phyloP scores from a whole-genome alignment of 169 alveolate genomes.

The Plasmodium coatneyi region DNA sequence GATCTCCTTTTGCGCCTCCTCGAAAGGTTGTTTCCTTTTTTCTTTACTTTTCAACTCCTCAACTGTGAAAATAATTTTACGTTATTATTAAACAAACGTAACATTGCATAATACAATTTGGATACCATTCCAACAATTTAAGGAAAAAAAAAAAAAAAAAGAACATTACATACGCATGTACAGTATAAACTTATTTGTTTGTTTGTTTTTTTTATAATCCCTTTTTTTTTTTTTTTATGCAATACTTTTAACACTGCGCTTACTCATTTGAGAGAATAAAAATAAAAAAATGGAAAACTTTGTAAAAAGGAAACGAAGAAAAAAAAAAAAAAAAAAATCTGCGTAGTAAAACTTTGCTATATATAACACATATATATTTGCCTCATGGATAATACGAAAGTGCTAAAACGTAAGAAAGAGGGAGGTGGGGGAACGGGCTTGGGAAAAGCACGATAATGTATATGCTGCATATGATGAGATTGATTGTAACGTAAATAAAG shows the following conservation, averaged over 20 bases:
- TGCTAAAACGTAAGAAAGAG: not conserved
- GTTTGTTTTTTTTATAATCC: not conserved
- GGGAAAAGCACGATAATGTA: not conserved
- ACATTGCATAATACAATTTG: not conserved
- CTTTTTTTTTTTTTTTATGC: not conserved
- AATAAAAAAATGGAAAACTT: not conserved
- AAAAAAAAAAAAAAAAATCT: not conserved
- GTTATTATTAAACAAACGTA: not conserved
- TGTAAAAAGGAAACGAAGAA: not conserved
- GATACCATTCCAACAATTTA: not conserved
- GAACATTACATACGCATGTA: not conserved
- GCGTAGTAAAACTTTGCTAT: not conserved
- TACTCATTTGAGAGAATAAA: not conserved
- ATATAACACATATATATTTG: not conserved
- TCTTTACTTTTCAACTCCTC: not conserved
- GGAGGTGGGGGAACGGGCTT: not conserved
- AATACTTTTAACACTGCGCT: not conserved
- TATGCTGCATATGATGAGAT: not conserved
- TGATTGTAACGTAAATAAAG: not conserved
- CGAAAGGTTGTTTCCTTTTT: not conserved
- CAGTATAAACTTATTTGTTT: not conserved
- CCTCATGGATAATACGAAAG: not conserved
- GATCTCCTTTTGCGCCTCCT: slow-evolving; percentile 1
- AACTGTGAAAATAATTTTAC: not conserved
- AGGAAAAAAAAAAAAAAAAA: not conserved